Conservation (phyloP, 768 basidiomycete genomes). For the Tubosaeta sp. region DNA sequence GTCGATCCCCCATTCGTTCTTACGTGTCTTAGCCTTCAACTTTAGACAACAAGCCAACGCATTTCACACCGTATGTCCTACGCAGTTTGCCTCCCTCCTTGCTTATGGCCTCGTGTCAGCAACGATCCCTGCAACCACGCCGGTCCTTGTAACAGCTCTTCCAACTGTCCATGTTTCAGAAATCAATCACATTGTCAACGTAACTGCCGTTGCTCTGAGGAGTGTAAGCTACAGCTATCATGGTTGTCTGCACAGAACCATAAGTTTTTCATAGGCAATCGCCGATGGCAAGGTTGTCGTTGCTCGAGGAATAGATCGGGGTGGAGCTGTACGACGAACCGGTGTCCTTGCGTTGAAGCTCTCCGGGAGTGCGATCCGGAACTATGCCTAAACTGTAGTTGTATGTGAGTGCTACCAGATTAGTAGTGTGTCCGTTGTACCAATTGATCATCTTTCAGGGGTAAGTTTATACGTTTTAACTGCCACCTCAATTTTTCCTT, state of each 20-base stretch:
- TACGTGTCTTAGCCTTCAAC: slow-evolving; percentile 5
- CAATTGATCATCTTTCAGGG: slow-evolving; percentile 14
- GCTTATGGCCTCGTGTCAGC: slow-evolving; percentile 23
- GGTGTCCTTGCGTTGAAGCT: slow-evolving; percentile 50
- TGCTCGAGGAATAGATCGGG: slow-evolving; percentile 34
- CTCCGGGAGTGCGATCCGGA: slow-evolving; percentile 68
- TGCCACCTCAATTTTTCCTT: not conserved
- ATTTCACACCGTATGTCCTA: slow-evolving; percentile 25
- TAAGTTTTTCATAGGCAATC: slow-evolving; percentile 38
- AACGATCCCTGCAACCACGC: slow-evolving; percentile 51
- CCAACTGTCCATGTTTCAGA: slow-evolving; percentile 46
- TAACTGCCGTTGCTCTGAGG: slow-evolving; percentile 47
- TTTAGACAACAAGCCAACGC: slow-evolving; percentile 14
- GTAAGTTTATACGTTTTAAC: slow-evolving; percentile 13
- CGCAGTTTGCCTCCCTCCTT: not conserved
- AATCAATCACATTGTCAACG: slow-evolving; percentile 53
- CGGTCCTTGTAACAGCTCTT: slow-evolving; percentile 47
- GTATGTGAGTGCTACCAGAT: slow-evolving; percentile 35
- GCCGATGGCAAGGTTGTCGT: slow-evolving; percentile 54
- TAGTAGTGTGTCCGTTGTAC: not conserved
- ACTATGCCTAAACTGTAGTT: slow-evolving; percentile 50
- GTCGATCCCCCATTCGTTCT: not conserved
- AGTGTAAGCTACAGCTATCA: slow-evolving; percentile 38
- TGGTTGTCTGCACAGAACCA: not conserved
- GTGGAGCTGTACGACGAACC: slow-evolving; percentile 34